Base-by-base conservation (phyloP, 139 green algal genomes). In the Dunaliella sp. region DNA sequence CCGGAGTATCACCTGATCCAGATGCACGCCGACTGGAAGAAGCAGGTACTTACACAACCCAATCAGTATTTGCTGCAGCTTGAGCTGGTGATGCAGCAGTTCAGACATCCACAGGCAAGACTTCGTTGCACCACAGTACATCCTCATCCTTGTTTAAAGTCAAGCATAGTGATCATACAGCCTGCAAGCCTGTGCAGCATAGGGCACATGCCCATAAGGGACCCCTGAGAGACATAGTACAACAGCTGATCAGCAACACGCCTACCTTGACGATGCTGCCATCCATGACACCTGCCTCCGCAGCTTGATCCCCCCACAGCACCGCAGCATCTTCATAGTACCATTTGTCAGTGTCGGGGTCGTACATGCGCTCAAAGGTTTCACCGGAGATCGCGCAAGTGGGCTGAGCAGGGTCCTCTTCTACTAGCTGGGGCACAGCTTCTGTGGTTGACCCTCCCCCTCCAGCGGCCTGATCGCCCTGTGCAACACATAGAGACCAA, bases 311-410 rank as follows among this genome's bases (percentile, higher is more conserved):
- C 26, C 82, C 90, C 2, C 38, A 82, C 1, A 94, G 82, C 1
- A 88, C 35, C 1, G 87, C 35, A 0, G 85, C 88, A 58, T 89
- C 91, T 58, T 87, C 81, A 77, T 92, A 94, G 73, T 88, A 92
- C 91, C 91, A 94, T 57, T 88, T 89, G 82, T 93, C 91, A 0
- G 73, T 80, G 12, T 91, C 90, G 1, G 88, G 90, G 38, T 94
- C 90, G 33, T 91, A 94, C 31, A 88, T 90, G 12, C 83, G 81
- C n/a, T 93, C 91, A 88, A 94, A 94, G 1, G 86, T 65, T 80
- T 94, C 91, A 32, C 88, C 90, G 28, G 88, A 93, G 73, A 94
- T 91, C 33, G 90, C 91, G 80, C 91, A 94, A 3, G 74, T 78
- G 31, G 87, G 88, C 86, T 94, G 91, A 22, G 88, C 86, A 0